Evolutionary conservation across 176 grass and related monocot genomes (phyloP), one percentile per base, ranked within the genome.

Genomic region (Melocanna baccifera): DNA sequence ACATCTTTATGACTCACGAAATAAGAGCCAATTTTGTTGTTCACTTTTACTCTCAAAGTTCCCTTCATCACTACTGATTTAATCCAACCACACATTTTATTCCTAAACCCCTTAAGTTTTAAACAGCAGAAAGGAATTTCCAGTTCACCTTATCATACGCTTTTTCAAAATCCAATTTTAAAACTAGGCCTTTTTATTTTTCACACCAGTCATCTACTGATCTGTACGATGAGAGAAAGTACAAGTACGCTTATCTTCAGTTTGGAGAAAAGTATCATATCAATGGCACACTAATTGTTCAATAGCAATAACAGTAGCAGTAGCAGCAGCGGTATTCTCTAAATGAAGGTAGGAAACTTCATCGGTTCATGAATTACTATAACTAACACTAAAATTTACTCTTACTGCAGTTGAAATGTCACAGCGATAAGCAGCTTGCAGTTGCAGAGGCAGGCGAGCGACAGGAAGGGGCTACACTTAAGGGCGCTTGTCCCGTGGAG

Each of bases 401-500:
- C 12, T 12, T 12, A 45, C 11, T 45, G 59, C 40, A 67, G 32
- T 15, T 52, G 28, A 62, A 50, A 52, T 81, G 66, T 22, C n/a
- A 28, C 66, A 20, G 43, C 11, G 12, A 12, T 11, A 45, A 45
- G 11, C 11, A 12, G 43, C 43, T 45, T 45, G 43, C 3, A 12
- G 42, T 45, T 45, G 43, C 3, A 12, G 42, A 45, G 47, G n/a
- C 67, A 28, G 46, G 18, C 43, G 29, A 3, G 23, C 45, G 20
- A 61, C 41, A 73, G 12, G 55, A 18, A 58, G 11, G 18, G 3
- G 41, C 23, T 22, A 81, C 88, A 82, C 79, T 83, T 67, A 41
- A 56, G 22, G 78, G 88, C 83, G 57, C 83, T 82, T 69, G 83
- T 71, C 83, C 88, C 83, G 88, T 53, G 83, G 88, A 51, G 70